Base-by-base conservation (phyloP, 331 rosid genomes). In the Acacia concinna region DNA sequence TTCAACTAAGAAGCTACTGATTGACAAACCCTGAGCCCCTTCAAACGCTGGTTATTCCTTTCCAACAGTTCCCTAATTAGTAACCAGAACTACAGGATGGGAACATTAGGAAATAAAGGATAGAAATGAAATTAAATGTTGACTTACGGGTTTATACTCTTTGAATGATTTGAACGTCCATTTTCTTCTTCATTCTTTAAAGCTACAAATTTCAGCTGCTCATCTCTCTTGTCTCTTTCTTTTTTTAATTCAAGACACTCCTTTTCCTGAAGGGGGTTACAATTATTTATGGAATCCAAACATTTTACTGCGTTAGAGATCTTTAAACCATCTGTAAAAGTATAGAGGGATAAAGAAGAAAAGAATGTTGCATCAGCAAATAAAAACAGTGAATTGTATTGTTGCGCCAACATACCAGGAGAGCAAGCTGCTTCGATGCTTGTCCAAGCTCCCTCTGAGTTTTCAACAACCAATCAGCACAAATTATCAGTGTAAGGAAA, bases 381-480 rank as follows among this genome's bases (percentile, higher is more conserved):
- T 15, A 46, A 41, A 63, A 71, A 57, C 72, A 70, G 68, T 2
- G 30, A 73, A 46, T 35, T 68, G 44, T 67, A 40, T 35, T 21
- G 73, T 74, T 17, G 63, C 30, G 35, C 59, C 52, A 65, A 64
- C 91, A 78, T 88, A 94, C 97, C 90, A 81, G 73, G 78, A 87
- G 66, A 30, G 68, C 76, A 57, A 90, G 86, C 75, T 90, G 87
- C 85, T 91, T 81, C 13, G 88, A 85, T 20, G 87, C 89, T 35
- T 65, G 74, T 41, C 84, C 93, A 75, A 91, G 91, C 94, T 92
- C 97, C 88, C 73, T 87, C 96, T 94, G 96, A 72, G 78, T 74
- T 68, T 78, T 76, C 80, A 60, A 21, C 78, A 84, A 84, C 75
- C 65, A 86, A 78, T 28, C 1, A 74, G 77, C 51, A 81, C 74